A percentile compares a stretch with the other conserved stretches of the same genome.
phyloP scores from a whole-genome alignment of 2,329 filamentous ascomycete genomes.

The Alternaria angustiovoidea region DNA sequence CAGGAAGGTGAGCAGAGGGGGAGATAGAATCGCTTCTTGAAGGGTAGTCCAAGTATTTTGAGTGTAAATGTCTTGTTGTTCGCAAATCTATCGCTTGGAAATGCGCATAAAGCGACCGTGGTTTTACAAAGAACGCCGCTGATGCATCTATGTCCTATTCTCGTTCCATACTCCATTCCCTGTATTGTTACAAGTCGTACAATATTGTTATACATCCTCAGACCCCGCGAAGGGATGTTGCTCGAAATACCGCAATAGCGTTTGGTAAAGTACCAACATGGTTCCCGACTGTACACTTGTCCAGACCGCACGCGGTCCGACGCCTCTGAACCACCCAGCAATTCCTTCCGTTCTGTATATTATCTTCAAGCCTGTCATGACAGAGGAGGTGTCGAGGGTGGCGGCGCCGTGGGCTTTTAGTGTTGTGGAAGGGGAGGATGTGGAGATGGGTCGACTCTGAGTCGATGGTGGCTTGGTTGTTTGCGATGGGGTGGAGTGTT shows the following conservation, averaged over 20 bases:
- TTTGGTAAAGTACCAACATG: slow-evolving; percentile 96
- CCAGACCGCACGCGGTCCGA: slow-evolving; percentile 92
- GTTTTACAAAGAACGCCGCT: slow-evolving; percentile 11
- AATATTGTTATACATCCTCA: slow-evolving; percentile 26
- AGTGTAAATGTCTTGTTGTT: slow-evolving; percentile 4
- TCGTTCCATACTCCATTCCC: not conserved
- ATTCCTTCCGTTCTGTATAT: slow-evolving; percentile 93
- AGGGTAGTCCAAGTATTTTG: not conserved
- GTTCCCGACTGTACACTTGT: slow-evolving; percentile 96
- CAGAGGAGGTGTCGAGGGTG: slow-evolving; percentile 86
- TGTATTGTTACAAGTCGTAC: slow-evolving; percentile 2
- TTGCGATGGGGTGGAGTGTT: slow-evolving; percentile 40
- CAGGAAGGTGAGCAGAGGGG: slow-evolving; percentile 17
- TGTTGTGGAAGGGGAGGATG: slow-evolving; percentile 85
- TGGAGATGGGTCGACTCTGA: slow-evolving; percentile 78
- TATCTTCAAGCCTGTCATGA: slow-evolving; percentile 80
- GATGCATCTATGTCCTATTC: slow-evolving; percentile 8
- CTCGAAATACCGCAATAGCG: slow-evolving; percentile 80
- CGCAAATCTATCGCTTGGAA: slow-evolving; percentile 16
- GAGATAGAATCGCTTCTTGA: not conserved
- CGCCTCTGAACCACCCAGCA: slow-evolving; percentile 90
- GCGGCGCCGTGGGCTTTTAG: slow-evolving; percentile 80
- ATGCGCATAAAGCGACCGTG: not conserved
- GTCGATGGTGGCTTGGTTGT: slow-evolving; percentile 34
- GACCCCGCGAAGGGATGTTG: slow-evolving; percentile 50